These are phyloP conservation scores for Balakata baccata DNA, from an alignment of 345 rosid species.

Conservation along the genomic window DNA sequence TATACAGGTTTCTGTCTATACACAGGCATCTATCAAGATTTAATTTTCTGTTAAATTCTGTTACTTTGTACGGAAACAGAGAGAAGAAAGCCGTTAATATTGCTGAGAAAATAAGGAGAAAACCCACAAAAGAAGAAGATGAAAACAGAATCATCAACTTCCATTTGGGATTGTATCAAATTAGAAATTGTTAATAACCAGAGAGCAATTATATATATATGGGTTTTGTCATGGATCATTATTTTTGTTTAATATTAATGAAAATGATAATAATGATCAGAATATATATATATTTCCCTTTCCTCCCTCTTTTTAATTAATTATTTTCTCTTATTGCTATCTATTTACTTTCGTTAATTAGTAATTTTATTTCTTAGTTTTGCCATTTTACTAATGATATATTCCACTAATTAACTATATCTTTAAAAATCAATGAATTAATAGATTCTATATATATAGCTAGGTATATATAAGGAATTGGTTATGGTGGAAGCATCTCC, in stretches of 20 bases:
- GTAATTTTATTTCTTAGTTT: background rate
- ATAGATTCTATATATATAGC: too few species aligned
- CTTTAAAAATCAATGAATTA: too few species aligned
- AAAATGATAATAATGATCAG: too few species aligned
- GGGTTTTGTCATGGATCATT: slow-evolving; percentile 21
- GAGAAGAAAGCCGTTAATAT: too few species aligned
- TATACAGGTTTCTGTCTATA: slow-evolving; percentile 3
- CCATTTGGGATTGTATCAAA: slow-evolving; percentile 13
- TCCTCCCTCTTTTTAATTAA: background rate
- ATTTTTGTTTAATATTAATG: slow-evolving; percentile 6
- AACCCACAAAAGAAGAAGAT: background rate
- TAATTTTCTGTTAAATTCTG: background rate
- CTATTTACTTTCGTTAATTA: background rate
- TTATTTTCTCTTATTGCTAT: too few species aligned
- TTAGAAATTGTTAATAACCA: slow-evolving; percentile 13
- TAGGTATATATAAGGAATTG: too few species aligned
- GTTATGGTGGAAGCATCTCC: slow-evolving; percentile 9
- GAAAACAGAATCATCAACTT: background rate
- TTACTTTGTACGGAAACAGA: background rate
- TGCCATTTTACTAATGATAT: too few species aligned
- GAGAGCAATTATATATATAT: slow-evolving; percentile 12
- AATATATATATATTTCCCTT: background rate
- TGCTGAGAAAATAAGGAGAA: background rate
- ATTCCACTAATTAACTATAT: too few species aligned
- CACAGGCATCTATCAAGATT: background rate